A percentile compares a stretch with the other conserved stretches of the same genome.
Evolutionary conservation across 2,329 filamentous ascomycete species (phyloP).

Genomic region (Cladophialophora bantiana): DNA sequence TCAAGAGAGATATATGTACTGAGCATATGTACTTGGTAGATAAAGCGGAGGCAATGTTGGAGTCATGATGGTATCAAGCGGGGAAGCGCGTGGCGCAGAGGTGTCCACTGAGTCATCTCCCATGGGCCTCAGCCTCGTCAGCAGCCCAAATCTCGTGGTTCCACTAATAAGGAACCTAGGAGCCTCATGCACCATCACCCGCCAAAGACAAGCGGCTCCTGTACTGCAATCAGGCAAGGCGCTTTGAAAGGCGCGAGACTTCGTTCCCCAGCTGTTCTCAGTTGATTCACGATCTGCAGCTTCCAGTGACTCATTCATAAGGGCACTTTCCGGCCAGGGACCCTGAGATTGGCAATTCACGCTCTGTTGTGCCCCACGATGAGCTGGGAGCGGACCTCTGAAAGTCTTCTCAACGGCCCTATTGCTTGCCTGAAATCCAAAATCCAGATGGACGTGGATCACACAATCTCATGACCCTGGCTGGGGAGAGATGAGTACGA

Average conservation of each 20-base stretch:
- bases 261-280: neutral
- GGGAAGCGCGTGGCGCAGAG: conserved; percentile 7
- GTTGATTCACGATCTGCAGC: neutral
- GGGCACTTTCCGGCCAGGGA: conserved; percentile 1
- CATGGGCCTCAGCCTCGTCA: conserved; percentile 4
- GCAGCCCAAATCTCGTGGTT: neutral
- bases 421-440: neutral
- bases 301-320: conserved; percentile 4
- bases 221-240: neutral
- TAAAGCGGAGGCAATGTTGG: conserved; percentile 17
- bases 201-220: neutral
- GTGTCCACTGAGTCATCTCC: conserved; percentile 16
- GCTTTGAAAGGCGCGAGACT: neutral
- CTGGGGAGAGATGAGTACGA: conserved; percentile 74
- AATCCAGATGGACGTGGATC: conserved; percentile 15
- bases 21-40: neutral
- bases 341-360: neutral
- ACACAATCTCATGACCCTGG: conserved; percentile 45
- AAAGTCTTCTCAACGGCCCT: neutral
- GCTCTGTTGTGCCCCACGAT: neutral
- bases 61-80: conserved; percentile 22
- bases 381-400: neutral
- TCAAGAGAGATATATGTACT: neutral
- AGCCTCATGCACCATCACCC: neutral
- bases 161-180: neutral